Conservation (phyloP, 768 basidiomycete species). For the Lactarius tabidus region DNA sequence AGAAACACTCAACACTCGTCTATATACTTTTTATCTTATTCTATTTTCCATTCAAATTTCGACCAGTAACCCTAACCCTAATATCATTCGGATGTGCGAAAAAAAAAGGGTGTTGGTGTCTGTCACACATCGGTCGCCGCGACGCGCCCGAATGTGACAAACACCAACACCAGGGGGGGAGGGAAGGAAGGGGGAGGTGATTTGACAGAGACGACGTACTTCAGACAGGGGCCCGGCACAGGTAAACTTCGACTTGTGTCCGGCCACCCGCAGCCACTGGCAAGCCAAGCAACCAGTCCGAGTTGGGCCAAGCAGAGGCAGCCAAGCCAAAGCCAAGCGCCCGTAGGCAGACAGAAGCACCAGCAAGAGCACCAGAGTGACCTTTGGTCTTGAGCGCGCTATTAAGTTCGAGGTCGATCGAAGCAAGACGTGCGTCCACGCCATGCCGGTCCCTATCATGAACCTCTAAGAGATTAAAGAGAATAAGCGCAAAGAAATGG, state of each 20-base stretch:
- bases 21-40: no score
- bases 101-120: constrained; percentile 1
- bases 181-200: background rate
- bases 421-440: constrained; percentile 18
- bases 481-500: background rate
- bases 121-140: background rate
- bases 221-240: background rate
- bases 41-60: no score
- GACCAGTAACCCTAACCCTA: constrained; percentile 25
- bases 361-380: background rate
- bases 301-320: background rate
- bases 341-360: constrained; percentile 3
- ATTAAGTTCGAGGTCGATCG: background rate
- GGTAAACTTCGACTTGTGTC: background rate
- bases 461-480: background rate
- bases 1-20: no score
- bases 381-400: constrained; percentile 18
- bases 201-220: background rate
- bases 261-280: background rate
- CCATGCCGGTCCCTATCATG: background rate
- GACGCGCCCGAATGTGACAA: background rate
- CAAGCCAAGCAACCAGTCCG: background rate
- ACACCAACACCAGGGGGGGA: background rate
- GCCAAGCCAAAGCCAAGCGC: constrained; percentile 4
- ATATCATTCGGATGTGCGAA: background rate